Percentiles rank a stretch among this genome's conserved stretches.
Evolutionary conservation across 345 rosid species (phyloP).

Genomic region (Excoecaria agallocha): DNA sequence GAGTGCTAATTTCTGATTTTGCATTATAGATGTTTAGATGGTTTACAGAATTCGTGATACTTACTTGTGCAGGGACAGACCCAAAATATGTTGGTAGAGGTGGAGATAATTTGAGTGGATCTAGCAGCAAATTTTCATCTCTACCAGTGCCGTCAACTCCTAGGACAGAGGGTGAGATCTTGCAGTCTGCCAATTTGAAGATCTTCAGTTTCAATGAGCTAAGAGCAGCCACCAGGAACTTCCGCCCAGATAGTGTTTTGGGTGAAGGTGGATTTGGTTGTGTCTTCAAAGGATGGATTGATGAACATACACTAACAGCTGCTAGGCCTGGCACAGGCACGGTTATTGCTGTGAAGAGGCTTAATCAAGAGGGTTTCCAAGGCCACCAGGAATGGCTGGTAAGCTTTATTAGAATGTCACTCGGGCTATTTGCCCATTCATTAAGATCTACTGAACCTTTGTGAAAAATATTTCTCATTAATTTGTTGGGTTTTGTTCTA

Average conservation of each 20-base stretch:
- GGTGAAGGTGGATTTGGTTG: constrained; percentile 40
- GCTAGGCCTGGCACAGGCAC: constrained; percentile 29
- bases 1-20: constrained; percentile 1
- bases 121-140: constrained; percentile 24
- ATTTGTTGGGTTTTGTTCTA: background rate
- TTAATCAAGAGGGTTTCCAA: constrained; percentile 34
- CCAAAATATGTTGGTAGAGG: constrained; percentile 34
- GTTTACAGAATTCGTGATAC: constrained; percentile 4
- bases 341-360: constrained; percentile 36
- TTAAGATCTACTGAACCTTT: background rate
- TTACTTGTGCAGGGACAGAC: constrained; percentile 38
- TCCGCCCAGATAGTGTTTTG: constrained; percentile 34
- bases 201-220: constrained; percentile 27
- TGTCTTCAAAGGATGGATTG: constrained; percentile 40
- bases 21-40: background rate
- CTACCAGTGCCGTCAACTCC: constrained; percentile 24
- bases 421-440: background rate
- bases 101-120: constrained; percentile 31
- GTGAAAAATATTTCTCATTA: background rate
- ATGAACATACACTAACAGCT: constrained; percentile 28
- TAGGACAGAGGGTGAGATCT: constrained; percentile 28
- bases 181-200: constrained; percentile 33
- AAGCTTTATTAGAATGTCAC: background rate
- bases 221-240: constrained; percentile 33
- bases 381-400: constrained; percentile 43